Conservation (phyloP, 805 yeast genomes). For the Jamesozyma jinghongensis region DNA sequence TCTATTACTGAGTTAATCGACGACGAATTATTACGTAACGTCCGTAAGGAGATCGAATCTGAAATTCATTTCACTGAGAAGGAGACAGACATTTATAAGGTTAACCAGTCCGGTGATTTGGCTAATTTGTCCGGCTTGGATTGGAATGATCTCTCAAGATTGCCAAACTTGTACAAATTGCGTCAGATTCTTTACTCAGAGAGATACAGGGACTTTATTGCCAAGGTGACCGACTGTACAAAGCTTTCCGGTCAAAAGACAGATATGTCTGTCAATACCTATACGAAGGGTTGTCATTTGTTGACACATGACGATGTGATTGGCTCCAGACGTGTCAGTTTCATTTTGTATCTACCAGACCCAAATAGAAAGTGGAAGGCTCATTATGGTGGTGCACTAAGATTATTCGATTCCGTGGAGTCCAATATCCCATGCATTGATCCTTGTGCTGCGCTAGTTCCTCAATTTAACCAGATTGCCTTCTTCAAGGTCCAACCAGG, state of each 20-base stretch:
- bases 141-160: conserved; percentile 58
- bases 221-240: conserved; percentile 77
- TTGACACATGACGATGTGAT: conserved; percentile 96
- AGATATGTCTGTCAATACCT: conserved; percentile 87
- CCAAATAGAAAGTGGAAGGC: conserved; percentile 86
- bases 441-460: conserved; percentile 57
- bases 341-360: conserved; percentile 85
- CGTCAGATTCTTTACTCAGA: conserved; percentile 84
- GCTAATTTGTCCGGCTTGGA: conserved; percentile 85
- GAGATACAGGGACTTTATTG: conserved; percentile 69
- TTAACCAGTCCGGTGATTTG: conserved; percentile 80
- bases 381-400: conserved; percentile 85
- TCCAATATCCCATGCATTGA: conserved; percentile 89
- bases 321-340: conserved; percentile 88
- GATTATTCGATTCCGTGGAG: conserved; percentile 76
- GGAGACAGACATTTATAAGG: conserved; percentile 95
- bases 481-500: conserved; percentile 96
- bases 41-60: conserved; percentile 71
- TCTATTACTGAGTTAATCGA: conserved; percentile 64
- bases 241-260: conserved; percentile 83
- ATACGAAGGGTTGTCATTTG: conserved; percentile 86
- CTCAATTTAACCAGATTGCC: conserved; percentile 93
- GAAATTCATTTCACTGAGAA: conserved; percentile 87
- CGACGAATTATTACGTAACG: conserved; percentile 67
- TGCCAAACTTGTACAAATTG: conserved; percentile 68